These are phyloP conservation scores for Rhinocladiella mackenziei DNA, from an alignment of 2,329 filamentous ascomycete genomes.

Conservation along the genomic window DNA sequence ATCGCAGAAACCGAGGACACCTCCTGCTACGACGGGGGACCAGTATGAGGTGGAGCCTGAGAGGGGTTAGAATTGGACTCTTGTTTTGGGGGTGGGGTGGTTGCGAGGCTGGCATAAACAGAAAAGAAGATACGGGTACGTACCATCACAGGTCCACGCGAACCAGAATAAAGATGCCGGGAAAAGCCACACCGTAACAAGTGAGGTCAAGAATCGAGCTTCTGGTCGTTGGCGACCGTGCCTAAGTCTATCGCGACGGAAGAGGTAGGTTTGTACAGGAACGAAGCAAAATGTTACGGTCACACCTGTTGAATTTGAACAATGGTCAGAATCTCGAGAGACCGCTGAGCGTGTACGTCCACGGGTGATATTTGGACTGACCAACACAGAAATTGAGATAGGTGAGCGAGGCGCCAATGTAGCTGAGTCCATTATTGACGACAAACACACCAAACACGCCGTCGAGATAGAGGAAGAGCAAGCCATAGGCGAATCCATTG, in stretches of 20 bases:
- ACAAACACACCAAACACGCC: slow-evolving; percentile 44
- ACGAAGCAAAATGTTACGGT: slow-evolving; percentile 42
- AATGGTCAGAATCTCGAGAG: slow-evolving; percentile 1
- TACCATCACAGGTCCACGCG: slow-evolving; percentile 42
- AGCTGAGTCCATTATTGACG: slow-evolving; percentile 40
- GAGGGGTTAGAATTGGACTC: no score
- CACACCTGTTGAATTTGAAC: slow-evolving; percentile 30
- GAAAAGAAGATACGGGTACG: no score
- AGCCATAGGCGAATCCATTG: slow-evolving; percentile 43
- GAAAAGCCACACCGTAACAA: slow-evolving; percentile 44
- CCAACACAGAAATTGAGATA: slow-evolving; percentile 44
- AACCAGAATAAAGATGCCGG: slow-evolving; percentile 44
- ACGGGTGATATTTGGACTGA: not conserved
- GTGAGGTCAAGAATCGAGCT: slow-evolving; percentile 41
- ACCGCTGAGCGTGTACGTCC: not conserved
- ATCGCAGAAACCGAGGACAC: slow-evolving; percentile 41
- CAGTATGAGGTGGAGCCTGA: slow-evolving; percentile 35
- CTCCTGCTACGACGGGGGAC: slow-evolving; percentile 42
- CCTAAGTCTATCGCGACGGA: slow-evolving; percentile 37
- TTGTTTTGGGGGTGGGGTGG: no score
- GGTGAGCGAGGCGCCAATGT: slow-evolving; percentile 40
- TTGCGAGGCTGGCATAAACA: no score
- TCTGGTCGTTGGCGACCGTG: slow-evolving; percentile 37
- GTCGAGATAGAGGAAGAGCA: slow-evolving; percentile 43
- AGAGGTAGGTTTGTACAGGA: slow-evolving; percentile 43